Evolutionary conservation across 2,329 filamentous ascomycete species (phyloP), one percentile per base, ranked within the genome.

Genomic region (Teratosphaeria zuluensis): DNA sequence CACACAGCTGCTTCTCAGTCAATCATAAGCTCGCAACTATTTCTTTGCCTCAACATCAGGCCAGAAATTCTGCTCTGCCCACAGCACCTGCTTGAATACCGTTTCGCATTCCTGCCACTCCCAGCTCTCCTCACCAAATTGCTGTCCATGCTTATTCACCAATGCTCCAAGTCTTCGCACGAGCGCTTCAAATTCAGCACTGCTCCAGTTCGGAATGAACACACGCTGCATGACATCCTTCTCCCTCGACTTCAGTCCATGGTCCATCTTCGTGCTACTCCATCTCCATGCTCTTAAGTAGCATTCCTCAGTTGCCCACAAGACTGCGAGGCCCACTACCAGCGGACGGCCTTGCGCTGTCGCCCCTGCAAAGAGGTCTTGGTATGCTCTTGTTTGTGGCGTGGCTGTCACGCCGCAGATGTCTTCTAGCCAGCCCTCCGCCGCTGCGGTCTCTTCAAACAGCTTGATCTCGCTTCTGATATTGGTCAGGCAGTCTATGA

Each of bases 241-340:
- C 11, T 77, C 73, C 55, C 64, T 64, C 16, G 56, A 54, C 35
- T 51, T 54, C 28, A 58, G 51, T 38, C 60, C 55, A 53, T 59
- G 54, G 54, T 65, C 61, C 58, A 66, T 62, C 57, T 66, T 76
- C 9, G 70, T 70, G 30, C 70, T 69, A 31, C 77, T 76, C 59
- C 77, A 77, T 59, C 71, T 70, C 78, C 78, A 80, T 42, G 77
- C 73, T 48, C 74, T 70, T 33, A 78, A 70, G 62, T 79, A 80
- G 67, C 75, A 78, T 72, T 78, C 82, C 73, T 92, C 88, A 0
- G 87, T 90, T 11, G 83, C 85, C 85, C 87, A 92, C 46, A 91
- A 79, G 16, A 89, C 80, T 2, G 88, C 80, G 60, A 90, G 77
- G 8, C 85, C 86, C 65, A 90, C 86, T 1, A 90, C 72, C 66